Base-by-base conservation (phyloP, 805 yeast genomes). In the Blastobotrys terrestris region DNA sequence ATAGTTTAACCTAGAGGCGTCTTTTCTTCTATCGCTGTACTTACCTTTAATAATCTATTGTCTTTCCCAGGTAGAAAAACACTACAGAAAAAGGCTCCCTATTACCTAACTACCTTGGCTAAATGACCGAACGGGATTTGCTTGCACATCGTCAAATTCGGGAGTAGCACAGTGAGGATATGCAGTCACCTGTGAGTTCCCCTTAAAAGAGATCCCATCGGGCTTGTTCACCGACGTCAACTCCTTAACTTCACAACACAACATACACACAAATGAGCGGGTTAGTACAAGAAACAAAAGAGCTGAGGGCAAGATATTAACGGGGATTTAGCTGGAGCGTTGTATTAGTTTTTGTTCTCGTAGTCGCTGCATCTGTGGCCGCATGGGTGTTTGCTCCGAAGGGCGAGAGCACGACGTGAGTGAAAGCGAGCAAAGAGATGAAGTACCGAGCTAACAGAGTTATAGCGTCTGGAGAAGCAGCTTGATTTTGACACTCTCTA, bases 321-420 rank as follows among this genome's bases (percentile, higher is more conserved):
- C 19, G 22, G n/a, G 19, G 39, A 19, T 61, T 46, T 58, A 84
- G 91, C 50, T 86, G 84, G 78, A 79, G 86, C 49, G 92, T 88
- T 58, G 73, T 87, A 53, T 71, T 79, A 53, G 85, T 81, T 31
- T 74, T 89, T 56, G 63, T 83, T 21, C 72, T 80, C 53, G 84
- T 84, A 11, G 78, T 76, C 22, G 77, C 75, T 20, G 70, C 79
- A 44, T 80, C 89, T 13, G 75, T 79, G n/a, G 73, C 77, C 44
- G 83, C 90, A 55, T 91, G 97, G 97, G 72, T 77, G 50, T 75
- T 81, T 68, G 95, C 97, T 6, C 97, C 97, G 46, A 84, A 85
- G 69, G 79, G 84, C 61, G 86, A 89, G 67, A 62, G 55, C 39
- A 79, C 77, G 69, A 81, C 87, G 78, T 79, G 68, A 67, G 81